Base-by-base conservation (phyloP, 1,284 basidiomycete species). In the Rhodotorula sp. region DNA sequence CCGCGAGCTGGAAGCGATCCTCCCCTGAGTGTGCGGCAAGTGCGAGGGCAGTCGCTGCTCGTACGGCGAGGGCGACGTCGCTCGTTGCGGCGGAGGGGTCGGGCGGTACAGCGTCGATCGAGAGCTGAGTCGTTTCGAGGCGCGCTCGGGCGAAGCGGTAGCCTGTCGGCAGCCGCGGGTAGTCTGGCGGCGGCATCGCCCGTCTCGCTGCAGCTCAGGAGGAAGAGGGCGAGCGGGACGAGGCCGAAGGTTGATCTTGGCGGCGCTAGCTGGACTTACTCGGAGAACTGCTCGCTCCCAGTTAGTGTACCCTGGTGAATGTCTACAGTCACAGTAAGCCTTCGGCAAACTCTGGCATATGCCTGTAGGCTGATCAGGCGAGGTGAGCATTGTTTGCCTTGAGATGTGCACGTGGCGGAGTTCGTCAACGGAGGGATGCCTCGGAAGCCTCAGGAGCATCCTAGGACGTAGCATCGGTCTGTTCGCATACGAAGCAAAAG, bases 1-100 rank as follows among this genome's bases (percentile, higher is more conserved):
- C 39, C 0, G 41, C 58, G 37, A 76, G 12, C 2, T 51, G 41
- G 46, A 67, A 76, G 48, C 66, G 62, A 8, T 69, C 61, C 44
- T 76, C 71, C 1, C 72, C 74, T 10, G 74, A 61, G 39, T 76
- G 74, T 2, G 59, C 63, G 17, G 64, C 72, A 5, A 71, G 36
- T 6, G 60, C 58, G 32, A 76, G 58, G 0, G 69, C 71, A 7
- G 46, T 53, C 7, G 74, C 71, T 1, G 69, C 70, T 25, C 66
- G n/a, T 19, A 76, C 34, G 2, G 64, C 64, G 36, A 22, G 6
- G 37, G 21, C 61, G 29, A 55, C 13, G 13, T 44, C 48, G 60
- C 44, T 17, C 21, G 27, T n/a, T 36, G 44, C 27, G 36, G 34
- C 22, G 34, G 60, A 44, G 32, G 53, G 29, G n/a, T 19, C n/a